Percentiles rank a stretch among this genome's conserved stretches.
Conservation (phyloP, 2,329 filamentous ascomycete species). For the Xylariaceae sp. region DNA sequence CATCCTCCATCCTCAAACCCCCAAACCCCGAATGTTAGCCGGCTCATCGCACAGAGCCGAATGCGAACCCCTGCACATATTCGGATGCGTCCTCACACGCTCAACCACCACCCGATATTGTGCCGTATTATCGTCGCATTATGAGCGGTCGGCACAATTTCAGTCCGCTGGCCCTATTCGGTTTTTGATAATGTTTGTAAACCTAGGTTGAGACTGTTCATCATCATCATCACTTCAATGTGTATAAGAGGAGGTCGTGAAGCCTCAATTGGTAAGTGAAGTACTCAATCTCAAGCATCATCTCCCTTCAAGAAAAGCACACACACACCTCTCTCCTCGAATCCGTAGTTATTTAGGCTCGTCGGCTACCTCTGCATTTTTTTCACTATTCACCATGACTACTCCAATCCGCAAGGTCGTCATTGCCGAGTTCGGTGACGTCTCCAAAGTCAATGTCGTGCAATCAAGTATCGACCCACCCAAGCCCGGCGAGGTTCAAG, state of each 20-base stretch:
- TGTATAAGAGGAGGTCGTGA: constrained; percentile 5
- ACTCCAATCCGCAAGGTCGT: constrained; percentile 26
- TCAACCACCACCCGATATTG: neutral
- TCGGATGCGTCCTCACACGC: constrained; percentile 4
- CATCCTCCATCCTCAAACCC: no score
- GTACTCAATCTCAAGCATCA: neutral
- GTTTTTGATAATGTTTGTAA: neutral
- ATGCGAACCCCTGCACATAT: no score
- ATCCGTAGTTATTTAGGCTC: no score
- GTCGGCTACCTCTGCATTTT: no score
- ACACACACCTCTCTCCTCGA: neutral
- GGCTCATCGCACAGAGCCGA: no score
- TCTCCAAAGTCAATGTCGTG: constrained; percentile 21
- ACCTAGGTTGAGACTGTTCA: neutral
- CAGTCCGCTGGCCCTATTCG: neutral
- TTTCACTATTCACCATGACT: no score
- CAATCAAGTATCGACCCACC: constrained; percentile 15
- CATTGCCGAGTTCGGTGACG: constrained; percentile 26
- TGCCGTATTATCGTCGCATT: neutral
- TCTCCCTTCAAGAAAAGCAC: neutral
- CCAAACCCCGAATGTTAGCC: no score
- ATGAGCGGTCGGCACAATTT: constrained; percentile 1
- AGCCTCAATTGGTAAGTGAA: neutral
- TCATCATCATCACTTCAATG: neutral
- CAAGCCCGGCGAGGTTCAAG: constrained; percentile 18